Evolutionary conservation across 805 yeast genomes (phyloP).

Genomic region (Monosporozyma siamensis): DNA sequence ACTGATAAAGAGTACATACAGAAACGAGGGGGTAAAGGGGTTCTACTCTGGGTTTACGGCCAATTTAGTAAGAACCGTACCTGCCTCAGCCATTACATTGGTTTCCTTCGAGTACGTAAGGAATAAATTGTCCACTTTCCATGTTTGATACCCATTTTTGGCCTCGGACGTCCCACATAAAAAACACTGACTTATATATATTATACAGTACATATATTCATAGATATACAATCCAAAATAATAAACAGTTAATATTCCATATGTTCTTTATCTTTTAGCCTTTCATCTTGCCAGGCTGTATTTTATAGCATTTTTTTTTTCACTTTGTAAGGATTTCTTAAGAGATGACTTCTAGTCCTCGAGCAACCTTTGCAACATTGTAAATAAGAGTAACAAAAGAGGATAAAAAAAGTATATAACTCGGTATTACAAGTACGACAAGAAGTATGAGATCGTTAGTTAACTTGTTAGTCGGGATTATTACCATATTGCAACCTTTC

Average conservation of each 20-base stretch:
- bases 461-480: neutral
- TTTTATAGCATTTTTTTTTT: neutral
- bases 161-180: too few species aligned
- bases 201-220: neutral
- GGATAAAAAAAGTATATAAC: neutral
- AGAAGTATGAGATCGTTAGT: neutral
- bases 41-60: constrained; percentile 86
- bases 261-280: neutral
- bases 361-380: too few species aligned
- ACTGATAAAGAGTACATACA: constrained; percentile 28
- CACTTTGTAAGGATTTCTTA: too few species aligned
- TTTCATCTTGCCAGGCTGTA: too few species aligned
- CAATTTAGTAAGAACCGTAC: constrained; percentile 82
- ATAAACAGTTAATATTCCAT: neutral
- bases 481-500: constrained; percentile 2
- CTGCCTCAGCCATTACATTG: constrained; percentile 91
- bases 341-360: too few species aligned
- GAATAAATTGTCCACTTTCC: constrained; percentile 17
- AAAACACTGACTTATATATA: neutral
- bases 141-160: neutral
- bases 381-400: neutral
- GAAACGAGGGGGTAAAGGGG: constrained; percentile 63
- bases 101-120: constrained; percentile 82
- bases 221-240: neutral
- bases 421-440: neutral